Evolutionary conservation across 768 basidiomycete species (phyloP).

Genomic region (Russula ochroleuca): DNA sequence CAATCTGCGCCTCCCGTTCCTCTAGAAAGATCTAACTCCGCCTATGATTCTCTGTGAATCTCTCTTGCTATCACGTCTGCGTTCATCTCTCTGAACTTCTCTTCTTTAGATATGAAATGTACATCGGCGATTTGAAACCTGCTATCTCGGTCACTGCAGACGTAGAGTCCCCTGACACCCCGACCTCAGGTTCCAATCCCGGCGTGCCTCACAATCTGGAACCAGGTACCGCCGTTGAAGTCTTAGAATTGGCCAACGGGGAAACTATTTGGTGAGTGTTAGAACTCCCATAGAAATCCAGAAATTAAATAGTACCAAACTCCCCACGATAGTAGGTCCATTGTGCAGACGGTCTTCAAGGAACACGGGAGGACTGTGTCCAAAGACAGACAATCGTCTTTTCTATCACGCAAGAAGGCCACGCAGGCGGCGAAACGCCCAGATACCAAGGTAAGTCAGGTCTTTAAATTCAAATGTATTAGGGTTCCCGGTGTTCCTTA

Average conservation of each 20-base stretch:
- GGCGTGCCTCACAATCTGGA: slow-evolving; percentile 37
- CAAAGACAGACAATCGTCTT: slow-evolving; percentile 56
- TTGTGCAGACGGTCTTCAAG: slow-evolving; percentile 75
- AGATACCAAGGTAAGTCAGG: slow-evolving; percentile 69
- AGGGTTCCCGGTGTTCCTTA: background rate
- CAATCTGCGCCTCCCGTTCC: slow-evolving; percentile 39
- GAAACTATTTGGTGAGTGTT: slow-evolving; percentile 76
- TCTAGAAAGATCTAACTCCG: slow-evolving; percentile 62
- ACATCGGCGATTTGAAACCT: slow-evolving; percentile 53
- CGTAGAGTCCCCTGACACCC: slow-evolving; percentile 30
- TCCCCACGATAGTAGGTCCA: slow-evolving; percentile 52
- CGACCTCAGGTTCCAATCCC: slow-evolving; percentile 30
- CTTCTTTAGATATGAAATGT: slow-evolving; percentile 68
- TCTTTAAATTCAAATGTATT: background rate
- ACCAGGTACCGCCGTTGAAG: slow-evolving; percentile 62
- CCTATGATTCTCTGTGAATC: slow-evolving; percentile 76
- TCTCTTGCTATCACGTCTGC: slow-evolving; percentile 24
- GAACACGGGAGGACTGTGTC: slow-evolving; percentile 67
- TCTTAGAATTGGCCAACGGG: slow-evolving; percentile 82
- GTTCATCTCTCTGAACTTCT: slow-evolving; percentile 15
- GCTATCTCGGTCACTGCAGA: slow-evolving; percentile 38
- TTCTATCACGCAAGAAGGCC: slow-evolving; percentile 57
- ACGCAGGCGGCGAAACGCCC: slow-evolving; percentile 55
- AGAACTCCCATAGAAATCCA: slow-evolving; percentile 2
- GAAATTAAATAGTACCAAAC: slow-evolving; percentile 22